Conservation (phyloP, 768 basidiomycete species). For the Collybiopsis confluens region DNA sequence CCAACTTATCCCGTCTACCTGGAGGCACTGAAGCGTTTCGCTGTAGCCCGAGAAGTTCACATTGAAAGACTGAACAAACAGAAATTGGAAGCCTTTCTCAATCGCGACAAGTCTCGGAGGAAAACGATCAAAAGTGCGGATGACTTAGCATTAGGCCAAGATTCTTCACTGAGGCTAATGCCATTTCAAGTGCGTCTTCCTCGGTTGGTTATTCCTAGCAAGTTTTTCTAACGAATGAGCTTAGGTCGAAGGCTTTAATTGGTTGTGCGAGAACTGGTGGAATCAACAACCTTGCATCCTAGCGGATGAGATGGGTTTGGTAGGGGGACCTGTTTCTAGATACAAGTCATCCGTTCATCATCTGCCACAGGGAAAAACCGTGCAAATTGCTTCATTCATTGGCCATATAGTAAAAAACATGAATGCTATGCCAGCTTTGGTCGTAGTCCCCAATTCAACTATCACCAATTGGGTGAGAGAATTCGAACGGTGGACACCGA, state of each 20-base stretch:
- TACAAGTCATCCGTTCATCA: conserved; percentile 5
- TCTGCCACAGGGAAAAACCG: conserved; percentile 72
- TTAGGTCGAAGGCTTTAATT: conserved; percentile 77
- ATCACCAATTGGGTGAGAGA: conserved; percentile 95
- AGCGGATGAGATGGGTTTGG: conserved; percentile 97
- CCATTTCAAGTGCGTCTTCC: conserved; percentile 68
- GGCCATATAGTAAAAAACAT: conserved; percentile 56
- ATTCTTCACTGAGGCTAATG: conserved; percentile 65
- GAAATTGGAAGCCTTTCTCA: conserved; percentile 41
- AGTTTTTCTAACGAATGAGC: not conserved
- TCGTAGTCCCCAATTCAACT: conserved; percentile 96
- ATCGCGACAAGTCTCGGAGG: conserved; percentile 44
- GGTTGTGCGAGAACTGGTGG: conserved; percentile 89
- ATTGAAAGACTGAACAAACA: conserved; percentile 47
- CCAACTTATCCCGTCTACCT: conserved; percentile 60
- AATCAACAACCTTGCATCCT: conserved; percentile 79
- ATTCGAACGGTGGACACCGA: conserved; percentile 82
- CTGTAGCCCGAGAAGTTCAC: conserved; percentile 55
- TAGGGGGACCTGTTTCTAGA: conserved; percentile 25
- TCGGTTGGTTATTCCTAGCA: not conserved
- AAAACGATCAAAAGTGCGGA: conserved; percentile 44
- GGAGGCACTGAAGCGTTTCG: conserved; percentile 61
- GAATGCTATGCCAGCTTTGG: conserved; percentile 71
- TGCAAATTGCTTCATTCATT: conserved; percentile 85
- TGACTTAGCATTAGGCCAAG: conserved; percentile 68